Evolutionary conservation across 352 stramenopile species (phyloP), one percentile per base, ranked within the genome.

Genomic region (Pythium coloratum): DNA sequence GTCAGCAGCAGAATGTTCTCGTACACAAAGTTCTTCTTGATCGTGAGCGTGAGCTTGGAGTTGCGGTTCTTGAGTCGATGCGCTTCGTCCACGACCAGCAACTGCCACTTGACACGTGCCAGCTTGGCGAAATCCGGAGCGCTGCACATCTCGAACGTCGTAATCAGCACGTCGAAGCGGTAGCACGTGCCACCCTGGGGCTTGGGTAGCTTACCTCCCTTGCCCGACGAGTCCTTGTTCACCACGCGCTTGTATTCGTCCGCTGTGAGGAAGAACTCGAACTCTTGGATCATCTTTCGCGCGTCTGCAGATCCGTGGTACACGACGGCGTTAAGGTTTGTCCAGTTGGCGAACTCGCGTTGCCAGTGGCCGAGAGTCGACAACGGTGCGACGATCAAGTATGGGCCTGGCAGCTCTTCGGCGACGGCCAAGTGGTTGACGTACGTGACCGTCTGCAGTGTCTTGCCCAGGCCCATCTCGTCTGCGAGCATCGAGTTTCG

Each of bases 101-200:
- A 76, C 69, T 97, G 89, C 96, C 98, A 99, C 53, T 91, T 69
- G 20, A 95, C 84, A 57, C 97, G 86, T 55, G 88, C 88, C 61
- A 99, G 84, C 53, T 98, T 94, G 46, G 76, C 81, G n/a, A 97
- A 86, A 62, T 99, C 96, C 54, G 93, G 95, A 40, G 98, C 94
- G 26, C 83, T 90, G 8, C 98, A 91, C 76, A 99, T 99, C 73
- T 99, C 98, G 76, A 99, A 99, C 1, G 97, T 99, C 20, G 98
- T 99, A 38, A 99, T 97, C 13, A 99, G 77, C 26, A 99, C 97
- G 72, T 99, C 97, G 77, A 99, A 99, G 18, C 96, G 87, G 65
- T 95, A 91, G 62, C 88, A 89, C 42, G 65, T 68, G 24, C 82
- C 78, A 20, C 76, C 71, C 60, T 84, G 86, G 10, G 76, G 60